Evolutionary conservation across 805 yeast species (phyloP), one percentile per base, ranked within the genome.

Genomic region (Ogataea corticis): DNA sequence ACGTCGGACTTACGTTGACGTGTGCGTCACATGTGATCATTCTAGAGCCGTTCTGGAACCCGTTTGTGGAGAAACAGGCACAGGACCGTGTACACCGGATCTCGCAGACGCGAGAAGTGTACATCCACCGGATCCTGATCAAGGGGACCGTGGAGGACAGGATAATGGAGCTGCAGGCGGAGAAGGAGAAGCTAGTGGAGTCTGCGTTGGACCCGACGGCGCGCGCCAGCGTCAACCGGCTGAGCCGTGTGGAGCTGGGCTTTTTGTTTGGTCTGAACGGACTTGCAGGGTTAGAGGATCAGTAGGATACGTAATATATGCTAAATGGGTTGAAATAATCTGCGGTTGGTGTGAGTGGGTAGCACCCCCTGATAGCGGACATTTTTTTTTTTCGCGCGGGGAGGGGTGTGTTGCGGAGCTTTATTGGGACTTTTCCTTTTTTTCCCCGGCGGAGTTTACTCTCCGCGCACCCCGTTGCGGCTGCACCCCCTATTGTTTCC

Each of bases 21-120:
- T 87, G 95, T 69, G 99, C 99, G 1, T 85, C 88, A 30, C 97
- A 89, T 63, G 96, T 91, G 11, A 80, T 94, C 37, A 77, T 94
- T 11, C 76, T 88, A 71, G 99, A 94, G 63, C 97, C 98, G 14
- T 94, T 90, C 64, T 94, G 99, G 99, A 94, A 94, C 61, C 98
- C 98, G 2, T 94, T 77, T 63, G 96, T 92, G 7, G 98, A 94
- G 67, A 96, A 88, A 38, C 99, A 94, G 68, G 99, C 99, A 0
- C 88, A 87, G 77, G 99, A 90, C 61, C 79, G 99, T 53, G 96
- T 95, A 7, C 92, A 94, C 67, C 78, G 99, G 64, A 89, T 94
- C 50, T 97, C 98, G 5, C 99, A 94, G 68, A 75, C 79, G 23
- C 73, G 80, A 45, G 84, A 83, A 32, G 99, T 94, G 11, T 71